phyloP scores from a whole-genome alignment of 1,284 basidiomycete species.

The Sporisorium scitamineum region DNA sequence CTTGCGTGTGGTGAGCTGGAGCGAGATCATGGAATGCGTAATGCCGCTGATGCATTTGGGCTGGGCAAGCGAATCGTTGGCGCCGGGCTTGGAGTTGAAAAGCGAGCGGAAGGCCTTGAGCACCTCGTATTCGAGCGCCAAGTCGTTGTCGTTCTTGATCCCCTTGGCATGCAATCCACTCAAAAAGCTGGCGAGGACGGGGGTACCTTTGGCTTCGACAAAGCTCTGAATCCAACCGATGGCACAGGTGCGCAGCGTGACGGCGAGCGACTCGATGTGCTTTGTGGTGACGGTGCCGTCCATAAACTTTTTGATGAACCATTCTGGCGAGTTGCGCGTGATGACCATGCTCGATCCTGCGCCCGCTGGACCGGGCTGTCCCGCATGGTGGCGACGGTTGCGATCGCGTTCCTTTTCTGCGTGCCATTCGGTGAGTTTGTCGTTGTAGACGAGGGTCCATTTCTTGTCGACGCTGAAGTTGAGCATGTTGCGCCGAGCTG shows the following conservation, averaged over 20 bases:
- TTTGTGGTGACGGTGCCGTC: constrained; percentile 85
- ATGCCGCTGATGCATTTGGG: constrained; percentile 84
- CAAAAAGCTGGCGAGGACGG: constrained; percentile 80
- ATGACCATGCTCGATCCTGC: constrained; percentile 67
- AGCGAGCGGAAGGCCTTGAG: constrained; percentile 88
- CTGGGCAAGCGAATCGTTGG: constrained; percentile 82
- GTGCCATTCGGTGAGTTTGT: constrained; percentile 83
- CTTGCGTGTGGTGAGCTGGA: constrained; percentile 83
- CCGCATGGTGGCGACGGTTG: constrained; percentile 66
- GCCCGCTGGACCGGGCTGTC: constrained; percentile 71
- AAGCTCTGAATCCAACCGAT: constrained; percentile 69
- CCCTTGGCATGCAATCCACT: constrained; percentile 62
- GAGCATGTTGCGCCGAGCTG: constrained; percentile 63
- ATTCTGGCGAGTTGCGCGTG: constrained; percentile 70
- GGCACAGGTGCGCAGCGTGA: constrained; percentile 77
- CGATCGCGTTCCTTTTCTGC: constrained; percentile 68
- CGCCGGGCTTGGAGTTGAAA: constrained; percentile 81
- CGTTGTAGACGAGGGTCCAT: constrained; percentile 89
- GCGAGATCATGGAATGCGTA: constrained; percentile 84
- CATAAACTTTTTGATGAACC: constrained; percentile 88
- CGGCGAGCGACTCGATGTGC: constrained; percentile 81
- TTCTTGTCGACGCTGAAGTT: constrained; percentile 78
- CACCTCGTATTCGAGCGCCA: constrained; percentile 84
- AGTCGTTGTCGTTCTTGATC: constrained; percentile 74
- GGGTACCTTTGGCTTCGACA: constrained; percentile 78